These are phyloP conservation scores for Meyerozyma elateridarum DNA, from an alignment of 1,139 yeast genomes.

Conservation along the genomic window DNA sequence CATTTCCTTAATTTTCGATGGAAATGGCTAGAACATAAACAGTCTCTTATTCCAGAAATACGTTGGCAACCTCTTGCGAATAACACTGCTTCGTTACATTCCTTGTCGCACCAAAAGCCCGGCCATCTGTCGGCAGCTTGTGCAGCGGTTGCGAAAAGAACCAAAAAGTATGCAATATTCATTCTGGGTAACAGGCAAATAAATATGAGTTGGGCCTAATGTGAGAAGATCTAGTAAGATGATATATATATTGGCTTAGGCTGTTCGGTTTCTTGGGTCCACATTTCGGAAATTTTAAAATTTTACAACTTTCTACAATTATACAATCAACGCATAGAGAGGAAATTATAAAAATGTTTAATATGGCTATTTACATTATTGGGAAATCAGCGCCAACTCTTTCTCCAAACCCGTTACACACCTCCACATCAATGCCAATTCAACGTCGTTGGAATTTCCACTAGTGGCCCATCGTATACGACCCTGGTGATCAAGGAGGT, in stretches of 20 bases:
- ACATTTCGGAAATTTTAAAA: conserved; percentile 1
- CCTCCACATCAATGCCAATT: conserved; percentile 60
- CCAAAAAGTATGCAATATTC: too few relatives aligned
- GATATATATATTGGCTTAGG: too few relatives aligned
- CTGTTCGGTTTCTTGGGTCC: too few relatives aligned
- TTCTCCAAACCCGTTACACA: conserved; percentile 51
- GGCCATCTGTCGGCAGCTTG: conserved; percentile 13
- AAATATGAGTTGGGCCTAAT: too few relatives aligned
- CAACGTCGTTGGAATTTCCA: conserved; percentile 69
- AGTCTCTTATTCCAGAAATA: conserved; percentile 4
- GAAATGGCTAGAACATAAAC: conserved; percentile 10
- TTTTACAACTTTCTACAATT: background rate
- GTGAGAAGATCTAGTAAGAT: too few relatives aligned
- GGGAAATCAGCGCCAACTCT: conserved; percentile 16
- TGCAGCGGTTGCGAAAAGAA: conserved; percentile 2
- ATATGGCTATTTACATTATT: conserved; percentile 4
- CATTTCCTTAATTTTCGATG: conserved; percentile 9
- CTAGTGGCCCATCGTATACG: conserved; percentile 90
- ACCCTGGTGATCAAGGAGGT: conserved; percentile 68
- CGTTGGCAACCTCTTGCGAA: conserved; percentile 12
- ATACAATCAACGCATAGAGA: too few relatives aligned
- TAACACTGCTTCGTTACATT: conserved; percentile 12
- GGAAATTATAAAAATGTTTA: too few relatives aligned
- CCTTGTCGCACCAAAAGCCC: conserved; percentile 14
- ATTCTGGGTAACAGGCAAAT: too few relatives aligned